Percentiles rank a stretch among this genome's conserved stretches.
These are phyloP conservation scores for Agrocybe pediades DNA, from an alignment of 768 basidiomycete species.

Conservation along the genomic window DNA sequence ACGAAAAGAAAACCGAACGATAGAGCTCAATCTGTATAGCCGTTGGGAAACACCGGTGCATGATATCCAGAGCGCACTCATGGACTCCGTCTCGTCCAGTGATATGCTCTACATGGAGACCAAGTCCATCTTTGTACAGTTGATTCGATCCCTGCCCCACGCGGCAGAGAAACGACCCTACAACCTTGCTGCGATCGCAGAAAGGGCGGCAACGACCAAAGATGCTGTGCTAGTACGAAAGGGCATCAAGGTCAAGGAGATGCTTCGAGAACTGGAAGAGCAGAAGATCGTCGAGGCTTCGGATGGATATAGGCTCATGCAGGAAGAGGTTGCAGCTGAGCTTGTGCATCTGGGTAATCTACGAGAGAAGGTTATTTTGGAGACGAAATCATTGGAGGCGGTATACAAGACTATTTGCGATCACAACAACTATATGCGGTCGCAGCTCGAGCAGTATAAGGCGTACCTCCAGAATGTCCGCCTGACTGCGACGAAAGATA, in stretches of 20 bases:
- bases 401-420: slow-evolving; percentile 99
- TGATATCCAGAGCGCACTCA: slow-evolving; percentile 93
- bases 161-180: slow-evolving; percentile 85
- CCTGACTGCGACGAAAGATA: slow-evolving; percentile 85
- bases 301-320: slow-evolving; percentile 94
- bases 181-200: slow-evolving; percentile 86
- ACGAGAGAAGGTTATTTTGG: slow-evolving; percentile 91
- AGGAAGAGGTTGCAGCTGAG: slow-evolving; percentile 95
- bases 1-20: slow-evolving; percentile 94
- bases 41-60: slow-evolving; percentile 99
- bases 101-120: slow-evolving; percentile 99
- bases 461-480: slow-evolving; percentile 98
- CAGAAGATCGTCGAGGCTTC: slow-evolving; percentile 77
- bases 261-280: slow-evolving; percentile 95
- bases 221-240: slow-evolving; percentile 94
- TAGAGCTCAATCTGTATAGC: slow-evolving; percentile 91
- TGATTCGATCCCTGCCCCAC: slow-evolving; percentile 92
- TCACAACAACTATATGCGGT: slow-evolving; percentile 96
- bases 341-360: slow-evolving; percentile 95
- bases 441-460: slow-evolving; percentile 99
- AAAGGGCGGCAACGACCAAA: slow-evolving; percentile 95
- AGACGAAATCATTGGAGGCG: slow-evolving; percentile 90
- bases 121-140: slow-evolving; percentile 98
- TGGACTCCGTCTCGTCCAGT: slow-evolving; percentile 95
- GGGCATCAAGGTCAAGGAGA: slow-evolving; percentile 99